Evolutionary conservation across 495 filamentous ascomycete genomes (phyloP).

Genomic region (Beverwykella pulmonaria): DNA sequence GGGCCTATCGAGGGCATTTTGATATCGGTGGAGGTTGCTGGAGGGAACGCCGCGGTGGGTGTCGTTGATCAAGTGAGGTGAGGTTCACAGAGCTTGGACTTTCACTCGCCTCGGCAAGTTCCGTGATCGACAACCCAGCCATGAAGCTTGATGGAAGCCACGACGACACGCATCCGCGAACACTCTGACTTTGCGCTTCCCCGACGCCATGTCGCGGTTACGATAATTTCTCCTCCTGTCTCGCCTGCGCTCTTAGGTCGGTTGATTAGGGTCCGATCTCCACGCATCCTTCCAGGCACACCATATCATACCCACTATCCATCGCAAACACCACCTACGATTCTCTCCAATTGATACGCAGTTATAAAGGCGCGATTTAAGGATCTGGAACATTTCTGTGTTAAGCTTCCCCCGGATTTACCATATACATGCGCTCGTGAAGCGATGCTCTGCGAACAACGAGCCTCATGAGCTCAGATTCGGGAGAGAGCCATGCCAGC

Average conservation of each 20-base stretch:
- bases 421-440: constrained; percentile 25
- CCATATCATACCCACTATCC: constrained; percentile 7
- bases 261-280: too few species aligned
- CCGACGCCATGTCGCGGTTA: too few species aligned
- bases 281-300: constrained; percentile 17
- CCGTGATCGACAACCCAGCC: constrained; percentile 20
- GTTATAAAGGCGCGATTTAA: constrained; percentile 12
- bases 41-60: neutral
- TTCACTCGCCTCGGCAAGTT: neutral
- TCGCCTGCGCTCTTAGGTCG: neutral
- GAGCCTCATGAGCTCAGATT: constrained; percentile 48
- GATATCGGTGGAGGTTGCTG: neutral
- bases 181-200: too few species aligned
- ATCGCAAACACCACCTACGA: constrained; percentile 7
- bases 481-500: constrained; percentile 43
- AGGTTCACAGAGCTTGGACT: constrained; percentile 3
- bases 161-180: neutral
- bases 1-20: constrained; percentile 49
- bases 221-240: too few species aligned
- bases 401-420: neutral
- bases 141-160: constrained; percentile 22
- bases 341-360: constrained; percentile 9
- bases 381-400: neutral
- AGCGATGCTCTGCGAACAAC: constrained; percentile 38
- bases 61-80: neutral